Evolutionary conservation across 176 grass and related monocot species (phyloP).

Genomic region (Triticum dicoccoides): DNA sequence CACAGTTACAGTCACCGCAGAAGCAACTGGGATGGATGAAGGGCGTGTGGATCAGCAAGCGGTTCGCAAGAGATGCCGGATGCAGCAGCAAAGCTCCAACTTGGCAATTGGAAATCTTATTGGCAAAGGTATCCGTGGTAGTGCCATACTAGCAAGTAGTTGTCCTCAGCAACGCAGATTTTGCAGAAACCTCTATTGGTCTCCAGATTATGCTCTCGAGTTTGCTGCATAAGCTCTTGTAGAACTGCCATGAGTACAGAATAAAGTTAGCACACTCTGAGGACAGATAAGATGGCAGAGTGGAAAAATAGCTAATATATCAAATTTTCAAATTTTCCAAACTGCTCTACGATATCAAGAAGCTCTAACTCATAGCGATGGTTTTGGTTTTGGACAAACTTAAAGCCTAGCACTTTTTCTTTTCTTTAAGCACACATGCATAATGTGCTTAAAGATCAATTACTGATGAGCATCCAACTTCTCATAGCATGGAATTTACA

Average conservation of each 20-base stretch:
- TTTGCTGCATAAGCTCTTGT: conserved; percentile 78
- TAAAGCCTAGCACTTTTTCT: not conserved
- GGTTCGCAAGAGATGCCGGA: not conserved
- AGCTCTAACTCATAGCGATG: not conserved
- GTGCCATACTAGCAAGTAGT: conserved; percentile 33
- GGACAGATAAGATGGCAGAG: not conserved
- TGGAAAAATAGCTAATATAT: not conserved
- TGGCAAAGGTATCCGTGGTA: not conserved
- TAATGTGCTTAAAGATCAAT: not conserved
- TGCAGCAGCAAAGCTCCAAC: not conserved
- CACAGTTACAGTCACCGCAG: not conserved
- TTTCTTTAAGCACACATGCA: not conserved
- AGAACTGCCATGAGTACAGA: conserved; percentile 52
- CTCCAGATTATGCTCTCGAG: conserved; percentile 79
- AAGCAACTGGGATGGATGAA: not conserved
- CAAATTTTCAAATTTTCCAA: too few relatives aligned
- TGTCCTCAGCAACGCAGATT: conserved; percentile 39
- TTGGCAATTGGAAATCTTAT: not conserved
- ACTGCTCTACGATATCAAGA: too few relatives aligned
- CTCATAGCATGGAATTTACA: not conserved
- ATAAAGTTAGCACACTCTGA: conserved; percentile 4
- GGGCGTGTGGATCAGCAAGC: not conserved
- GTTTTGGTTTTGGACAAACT: not conserved
- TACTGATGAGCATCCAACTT: not conserved
- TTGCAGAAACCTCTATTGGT: conserved; percentile 43